Evolutionary conservation across 2,329 filamentous ascomycete genomes (phyloP), one percentile per base, ranked within the genome.

Genomic region (Curvularia verruculosa): DNA sequence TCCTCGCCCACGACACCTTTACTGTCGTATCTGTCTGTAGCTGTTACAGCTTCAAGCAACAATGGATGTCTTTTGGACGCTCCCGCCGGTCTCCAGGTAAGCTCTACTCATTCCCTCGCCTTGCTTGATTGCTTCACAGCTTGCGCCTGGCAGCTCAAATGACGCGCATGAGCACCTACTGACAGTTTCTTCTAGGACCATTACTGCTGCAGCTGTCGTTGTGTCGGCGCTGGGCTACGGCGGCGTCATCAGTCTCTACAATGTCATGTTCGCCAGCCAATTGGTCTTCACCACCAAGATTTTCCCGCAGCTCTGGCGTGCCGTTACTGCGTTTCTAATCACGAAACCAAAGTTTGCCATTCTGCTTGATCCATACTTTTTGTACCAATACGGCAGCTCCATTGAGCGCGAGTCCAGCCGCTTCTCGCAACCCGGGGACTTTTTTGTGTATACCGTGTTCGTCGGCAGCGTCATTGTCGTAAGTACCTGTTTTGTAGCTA

Each of bases 381-480:
- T 95, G 64, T 96, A 89, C 80, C 88, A 85, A 62, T 96, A 95
- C 78, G 80, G 89, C 67, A 89, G 85, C 72, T 84, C 87, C 64
- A 80, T 96, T 48, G 93, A 96, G 80, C 83, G 78, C 40, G 83
- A 84, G 63, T 90, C 89, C 60, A 79, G 88, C 51, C 87, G 90
- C 58, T 94, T 96, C 75, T 79, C 82, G 40, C 83, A 85, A 65
- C 89, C 89, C 56, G 92, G 91, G 72, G 90, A 95, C 74, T 85
- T 95, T 67, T 82, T 95, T 61, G 88, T 88, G 79, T 96, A 96
- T 74, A 79, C 96, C 67, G 78, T 88, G 57, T 95, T 95, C 73
- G 84, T 93, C 67, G 82, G 84, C 66, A 78, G 79, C 49, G 79
- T 89, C 70, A 94, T 95, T 64, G 73, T 92, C 81, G 92, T 96